Base-by-base conservation (phyloP, 768 basidiomycete species). In the Tephrocybe sp. region DNA sequence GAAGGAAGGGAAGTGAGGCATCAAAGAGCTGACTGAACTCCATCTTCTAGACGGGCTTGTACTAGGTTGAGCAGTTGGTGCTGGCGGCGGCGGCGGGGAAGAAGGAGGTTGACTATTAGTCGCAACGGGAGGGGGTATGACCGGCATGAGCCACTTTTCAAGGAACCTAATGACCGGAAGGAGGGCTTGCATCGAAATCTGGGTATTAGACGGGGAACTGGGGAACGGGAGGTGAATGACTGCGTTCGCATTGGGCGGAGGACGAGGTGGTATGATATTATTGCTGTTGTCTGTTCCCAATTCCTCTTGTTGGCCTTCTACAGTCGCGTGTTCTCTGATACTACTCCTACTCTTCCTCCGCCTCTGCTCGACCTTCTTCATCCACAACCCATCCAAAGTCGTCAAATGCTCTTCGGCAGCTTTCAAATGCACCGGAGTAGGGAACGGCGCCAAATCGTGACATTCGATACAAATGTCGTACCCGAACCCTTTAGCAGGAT, bases 401-500 rank as follows among this genome's bases (percentile, higher is more conserved):
- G 65, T 67, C 9, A 93, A 60, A 57, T 91, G 87, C 51, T 91
- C 88, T 63, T 92, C 88, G 7, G 85, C 87, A 3, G 82, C 83
- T 43, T 82, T 75, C 30, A 91, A 65, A 58, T 88, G 84, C 29
- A 78, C 72, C 0, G 74, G 49, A n/a, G 75, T 74, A 0, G 91
- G 88, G 64, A 88, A 86, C 12, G 84, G 82, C 2, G 89, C 88
- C 27, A 80, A 70, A 55, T 94, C 90, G 60, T 89, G 86, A 61
- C 89, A 91, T 68, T 95, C 91, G 53, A 95, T 79, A 64, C 91
- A 94, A 36, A 95, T 80, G 60, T 92, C 86, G 61, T 84, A 93
- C 13, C 88, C 89, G 51, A 76, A 70, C 27, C 83, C 84, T n/a
- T 69, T 58, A 23, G 54, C 55, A 1, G 77, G 75, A 49, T 72